Evolutionary conservation across 2,329 filamentous ascomycete species (phyloP), one percentile per base, ranked within the genome.

Genomic region (Sclerotinia borealis): DNA sequence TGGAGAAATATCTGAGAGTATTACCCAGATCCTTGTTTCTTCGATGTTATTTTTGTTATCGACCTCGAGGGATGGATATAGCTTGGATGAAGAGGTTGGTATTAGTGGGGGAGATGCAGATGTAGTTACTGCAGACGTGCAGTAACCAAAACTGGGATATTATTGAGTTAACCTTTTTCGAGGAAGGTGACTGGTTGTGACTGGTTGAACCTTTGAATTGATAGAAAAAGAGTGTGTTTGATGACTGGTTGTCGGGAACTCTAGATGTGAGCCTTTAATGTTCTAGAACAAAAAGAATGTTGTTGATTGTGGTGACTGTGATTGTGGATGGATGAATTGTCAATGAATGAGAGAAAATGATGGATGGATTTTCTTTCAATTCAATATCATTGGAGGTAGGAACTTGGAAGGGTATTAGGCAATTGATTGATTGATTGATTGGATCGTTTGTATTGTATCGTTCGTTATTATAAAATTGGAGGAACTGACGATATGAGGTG

Each of bases 11-110:
- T 55, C 52, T 55, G 52, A 55, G 37, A 43, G 52, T 17, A 29
- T 55, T 36, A 25, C 37, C 25, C 37, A 43, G 37, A 55, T 43
- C 52, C 52, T 55, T 55, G 52, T 43, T 55, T 52, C 37, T 55
- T 55, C 19, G 52, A 43, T 62, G 34, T 55, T 55, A 50, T 51
- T 27, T 4, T 27, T 50, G 55, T 59, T 59, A 49, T 49, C 31
- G n/a, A 59, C 3, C 31, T 36, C 29, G 29, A 41, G 31, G 45
- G 22, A 58, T 43, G 39, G 11, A 43, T 11, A 19, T 37, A 56
- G 52, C 56, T 47, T 59, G 41, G 41, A 27, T 37, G 41, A 49
- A 49, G 54, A 31, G 56, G 56, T 59, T 49, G 41, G 56, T 31
- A 49, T 39, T 41, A 59, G 56, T 49, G 41, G 56, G 56, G 22